A percentile compares a stretch with the other conserved stretches of the same genome.
These are phyloP conservation scores for Arthrobotrys conoides DNA, from an alignment of 2,329 filamentous ascomycete species.

Conservation along the genomic window DNA sequence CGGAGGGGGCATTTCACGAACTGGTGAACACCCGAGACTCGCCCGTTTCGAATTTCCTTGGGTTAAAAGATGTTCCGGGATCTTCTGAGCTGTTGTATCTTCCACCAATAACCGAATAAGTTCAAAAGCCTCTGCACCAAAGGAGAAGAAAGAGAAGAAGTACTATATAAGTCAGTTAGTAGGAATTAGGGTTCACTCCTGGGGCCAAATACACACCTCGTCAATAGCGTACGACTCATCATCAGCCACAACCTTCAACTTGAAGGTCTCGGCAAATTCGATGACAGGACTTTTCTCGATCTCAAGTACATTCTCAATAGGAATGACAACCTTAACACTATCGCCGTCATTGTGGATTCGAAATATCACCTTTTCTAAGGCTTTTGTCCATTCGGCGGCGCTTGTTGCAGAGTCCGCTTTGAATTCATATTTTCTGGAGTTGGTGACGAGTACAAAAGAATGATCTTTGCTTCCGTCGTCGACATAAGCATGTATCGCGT, in stretches of 20 bases:
- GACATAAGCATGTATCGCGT: slow-evolving; percentile 87
- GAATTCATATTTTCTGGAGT: slow-evolving; percentile 87
- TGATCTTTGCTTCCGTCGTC: slow-evolving; percentile 79
- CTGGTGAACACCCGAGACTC: slow-evolving; percentile 40
- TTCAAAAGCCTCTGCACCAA: slow-evolving; percentile 84
- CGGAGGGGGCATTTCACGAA: slow-evolving; percentile 46
- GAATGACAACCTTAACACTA: slow-evolving; percentile 94
- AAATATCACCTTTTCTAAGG: slow-evolving; percentile 94
- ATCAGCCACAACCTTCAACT: slow-evolving; percentile 91
- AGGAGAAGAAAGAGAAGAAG: slow-evolving; percentile 95
- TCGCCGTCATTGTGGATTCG: slow-evolving; percentile 95
- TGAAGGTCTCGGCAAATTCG: slow-evolving; percentile 93
- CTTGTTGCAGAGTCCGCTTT: slow-evolving; percentile 87
- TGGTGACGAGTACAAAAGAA: slow-evolving; percentile 84
- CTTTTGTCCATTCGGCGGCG: slow-evolving; percentile 96
- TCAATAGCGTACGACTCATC: slow-evolving; percentile 96
- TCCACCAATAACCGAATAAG: slow-evolving; percentile 81
- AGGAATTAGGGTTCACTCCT: not conserved
- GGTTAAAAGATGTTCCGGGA: slow-evolving; percentile 64
- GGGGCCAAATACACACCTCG: slow-evolving; percentile 74
- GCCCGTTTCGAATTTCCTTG: slow-evolving; percentile 34
- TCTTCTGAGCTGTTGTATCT: slow-evolving; percentile 72
- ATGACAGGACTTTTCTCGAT: slow-evolving; percentile 92
- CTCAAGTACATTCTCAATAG: slow-evolving; percentile 89
- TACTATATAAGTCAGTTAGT: slow-evolving; percentile 73